phyloP scores from a whole-genome alignment of 345 rosid species.

The Mallotus nudiflorus region DNA sequence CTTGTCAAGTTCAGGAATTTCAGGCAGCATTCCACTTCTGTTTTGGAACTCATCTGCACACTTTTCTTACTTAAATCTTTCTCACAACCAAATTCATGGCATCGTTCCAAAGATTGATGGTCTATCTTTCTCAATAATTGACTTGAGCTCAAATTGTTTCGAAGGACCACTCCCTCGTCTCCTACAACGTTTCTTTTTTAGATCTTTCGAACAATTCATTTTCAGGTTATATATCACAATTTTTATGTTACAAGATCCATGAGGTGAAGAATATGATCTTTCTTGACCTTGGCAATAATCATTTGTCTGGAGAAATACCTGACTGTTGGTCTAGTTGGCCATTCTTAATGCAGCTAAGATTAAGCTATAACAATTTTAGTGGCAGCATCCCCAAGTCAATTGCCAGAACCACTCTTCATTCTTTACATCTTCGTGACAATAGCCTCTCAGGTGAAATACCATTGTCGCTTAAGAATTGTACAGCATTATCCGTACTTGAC shows the following conservation, averaged over 20 bases:
- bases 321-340: conserved; percentile 24
- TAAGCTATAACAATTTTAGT: background rate
- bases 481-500: background rate
- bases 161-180: conserved; percentile 8
- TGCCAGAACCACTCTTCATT: background rate
- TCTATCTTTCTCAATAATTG: background rate
- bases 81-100: background rate
- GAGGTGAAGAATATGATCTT: background rate
- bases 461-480: conserved; percentile 1
- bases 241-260: background rate
- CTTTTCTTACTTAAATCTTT: background rate
- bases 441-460: conserved; percentile 14
- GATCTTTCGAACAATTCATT: conserved; percentile 12
- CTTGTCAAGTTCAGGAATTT: conserved; percentile 6
- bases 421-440: background rate
- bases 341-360: background rate
- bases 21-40: background rate
- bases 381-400: conserved; percentile 12
- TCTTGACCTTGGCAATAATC: conserved; percentile 13
- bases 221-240: conserved; percentile 14
- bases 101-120: background rate
- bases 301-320: conserved; percentile 10
- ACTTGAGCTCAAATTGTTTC: conserved; percentile 12
- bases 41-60: background rate
- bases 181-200: background rate